Percentiles rank a stretch among this genome's conserved stretches.
Conservation (phyloP, 805 yeast genomes). For the Wickerhamiella nectarea region DNA sequence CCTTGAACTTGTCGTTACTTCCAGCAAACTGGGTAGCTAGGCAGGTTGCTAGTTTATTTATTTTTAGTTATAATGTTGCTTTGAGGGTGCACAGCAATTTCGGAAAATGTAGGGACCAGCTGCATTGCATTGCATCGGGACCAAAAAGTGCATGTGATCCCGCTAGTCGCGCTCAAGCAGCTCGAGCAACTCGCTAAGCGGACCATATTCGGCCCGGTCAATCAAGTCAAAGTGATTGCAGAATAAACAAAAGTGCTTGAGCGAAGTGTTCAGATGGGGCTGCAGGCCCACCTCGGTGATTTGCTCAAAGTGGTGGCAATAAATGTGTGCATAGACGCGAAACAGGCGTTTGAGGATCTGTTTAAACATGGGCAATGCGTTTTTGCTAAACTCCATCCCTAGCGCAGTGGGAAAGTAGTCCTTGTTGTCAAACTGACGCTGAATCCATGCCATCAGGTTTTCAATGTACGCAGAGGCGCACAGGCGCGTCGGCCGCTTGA, state of each 20-base stretch:
- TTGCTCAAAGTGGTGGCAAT: conserved; percentile 95
- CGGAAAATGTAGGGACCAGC: not conserved
- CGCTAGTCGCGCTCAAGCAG: conserved; percentile 39
- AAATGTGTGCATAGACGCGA: conserved; percentile 91
- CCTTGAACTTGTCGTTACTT: conserved; percentile 7
- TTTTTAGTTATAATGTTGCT: not conserved
- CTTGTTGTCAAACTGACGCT: conserved; percentile 82
- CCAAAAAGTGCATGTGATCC: not conserved
- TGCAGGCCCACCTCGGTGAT: conserved; percentile 84
- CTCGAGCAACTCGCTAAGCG: conserved; percentile 69
- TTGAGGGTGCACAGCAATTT: not conserved
- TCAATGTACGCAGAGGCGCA: conserved; percentile 95
- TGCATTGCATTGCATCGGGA: not conserved
- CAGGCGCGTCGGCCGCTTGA: conserved; percentile 65
- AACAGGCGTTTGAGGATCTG: conserved; percentile 84
- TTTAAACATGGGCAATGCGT: conserved; percentile 62
- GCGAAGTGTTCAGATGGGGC: conserved; percentile 82
- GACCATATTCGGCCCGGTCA: conserved; percentile 76
- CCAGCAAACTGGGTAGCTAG: not conserved
- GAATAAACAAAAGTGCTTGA: conserved; percentile 85
- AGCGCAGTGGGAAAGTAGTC: conserved; percentile 76
- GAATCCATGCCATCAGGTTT: conserved; percentile 88
- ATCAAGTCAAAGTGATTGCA: conserved; percentile 72
- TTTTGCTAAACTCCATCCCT: conserved; percentile 85
- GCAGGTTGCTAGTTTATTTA: not conserved